Base-by-base conservation (phyloP, 345 rosid genomes). In the Nasturtium officinale region DNA sequence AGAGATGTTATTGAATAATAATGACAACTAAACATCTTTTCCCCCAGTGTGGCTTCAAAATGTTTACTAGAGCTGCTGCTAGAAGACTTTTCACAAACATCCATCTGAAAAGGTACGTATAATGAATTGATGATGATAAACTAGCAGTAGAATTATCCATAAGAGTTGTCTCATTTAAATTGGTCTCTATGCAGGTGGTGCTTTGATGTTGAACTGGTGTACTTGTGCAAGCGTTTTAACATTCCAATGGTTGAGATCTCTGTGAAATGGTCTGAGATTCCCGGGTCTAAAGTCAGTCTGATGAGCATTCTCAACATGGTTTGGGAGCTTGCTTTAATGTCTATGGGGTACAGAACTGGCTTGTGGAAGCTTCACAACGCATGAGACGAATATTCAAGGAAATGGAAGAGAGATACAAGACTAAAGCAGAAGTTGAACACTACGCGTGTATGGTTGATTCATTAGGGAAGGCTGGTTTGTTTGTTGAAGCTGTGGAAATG, bases 41-140 rank as follows among this genome's bases (percentile, higher is more conserved):
- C 63, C 9, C 11, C 59, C 89, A 95, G 99, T 95, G 99, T 84
- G 99, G 99, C 60, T 95, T 95, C 79, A 95, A 95, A 87, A 95
- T 95, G 99, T 95, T 95, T 82, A 89, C 97, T 1, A 85, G 99
- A 82, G 90, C 96, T 77, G 97, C 99, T n/a, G 98, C 96, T 13
- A 85, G 92, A 77, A 91, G 82, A 82, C 96, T 95, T 74, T 95
- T 91, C 79, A 81, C 94, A 51, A 95, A 90, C 79, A 71, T 95
- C 65, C 91, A 87, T 46, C 77, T 95, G 77, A 88, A 88, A 85
- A 86, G 99, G 99, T 90, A 81, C 35, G n/a, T 5, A 26, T 13
- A 30, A 8, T 16, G 43, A 54, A 7, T 12, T 5, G 13, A 46
- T 9, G 56, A 21, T 30, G 50, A 47, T 35, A 30, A 62, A 50